Percentiles rank a stretch among this genome's conserved stretches.
These are phyloP conservation scores for Beauveria caledonica DNA, from an alignment of 2,329 filamentous ascomycete genomes.

Conservation along the genomic window DNA sequence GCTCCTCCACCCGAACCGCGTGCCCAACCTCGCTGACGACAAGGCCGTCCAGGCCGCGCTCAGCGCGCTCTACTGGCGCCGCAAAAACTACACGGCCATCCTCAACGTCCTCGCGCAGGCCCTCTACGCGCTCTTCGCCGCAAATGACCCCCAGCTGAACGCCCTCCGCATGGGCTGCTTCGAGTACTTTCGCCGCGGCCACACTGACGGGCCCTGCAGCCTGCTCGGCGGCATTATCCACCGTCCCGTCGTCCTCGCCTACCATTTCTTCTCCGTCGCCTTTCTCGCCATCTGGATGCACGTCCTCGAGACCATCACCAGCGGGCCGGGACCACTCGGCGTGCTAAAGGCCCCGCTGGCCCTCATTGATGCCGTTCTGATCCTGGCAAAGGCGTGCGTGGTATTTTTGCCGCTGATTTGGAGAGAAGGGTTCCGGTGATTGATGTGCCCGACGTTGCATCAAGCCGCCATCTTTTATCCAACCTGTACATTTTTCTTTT, in stretches of 20 bases:
- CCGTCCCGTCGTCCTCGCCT: constrained; percentile 68
- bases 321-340: constrained; percentile 24
- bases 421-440: constrained; percentile 44
- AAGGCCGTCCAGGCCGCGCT: constrained; percentile 60
- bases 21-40: constrained; percentile 64
- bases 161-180: constrained; percentile 88
- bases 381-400: constrained; percentile 72
- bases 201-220: constrained; percentile 70
- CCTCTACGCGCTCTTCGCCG: constrained; percentile 85
- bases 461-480: neutral
- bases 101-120: constrained; percentile 98
- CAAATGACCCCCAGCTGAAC: constrained; percentile 66
- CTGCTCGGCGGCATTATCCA: constrained; percentile 76
- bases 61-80: constrained; percentile 72
- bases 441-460: neutral
- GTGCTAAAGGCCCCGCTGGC: constrained; percentile 47
- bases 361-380: constrained; percentile 55
- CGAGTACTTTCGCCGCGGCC: constrained; percentile 73
- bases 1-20: constrained; percentile 59
- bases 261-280: constrained; percentile 92
- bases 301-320: constrained; percentile 29
- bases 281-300: constrained; percentile 74
- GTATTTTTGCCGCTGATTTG: constrained; percentile 80
- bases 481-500: constrained; percentile 4
- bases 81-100: constrained; percentile 74